A percentile compares a stretch with the other conserved stretches of the same genome.
Conservation (phyloP, 768 basidiomycete species). For the Leccinellum luteum region DNA sequence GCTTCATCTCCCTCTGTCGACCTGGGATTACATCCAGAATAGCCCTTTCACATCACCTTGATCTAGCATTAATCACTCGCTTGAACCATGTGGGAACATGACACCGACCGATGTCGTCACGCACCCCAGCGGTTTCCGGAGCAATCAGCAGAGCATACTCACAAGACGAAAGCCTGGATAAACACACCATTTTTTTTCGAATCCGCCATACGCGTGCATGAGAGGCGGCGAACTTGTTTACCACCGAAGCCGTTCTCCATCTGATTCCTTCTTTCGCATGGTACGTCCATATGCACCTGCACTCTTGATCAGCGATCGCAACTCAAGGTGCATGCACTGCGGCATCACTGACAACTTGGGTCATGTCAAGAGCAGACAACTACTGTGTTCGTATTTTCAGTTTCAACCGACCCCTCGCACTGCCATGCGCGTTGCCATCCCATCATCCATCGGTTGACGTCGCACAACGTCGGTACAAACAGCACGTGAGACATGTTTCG, state of each 20-base stretch:
- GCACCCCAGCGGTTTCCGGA: background rate
- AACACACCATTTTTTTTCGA: background rate
- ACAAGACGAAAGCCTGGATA: background rate
- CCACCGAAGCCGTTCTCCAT: background rate
- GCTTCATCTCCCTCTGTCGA: background rate
- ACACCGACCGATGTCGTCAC: background rate
- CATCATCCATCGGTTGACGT: background rate
- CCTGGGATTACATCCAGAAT: background rate
- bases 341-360: background rate
- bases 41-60: background rate
- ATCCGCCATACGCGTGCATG: background rate
- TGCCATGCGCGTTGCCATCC: background rate
- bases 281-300: background rate
- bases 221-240: background rate
- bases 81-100: background rate
- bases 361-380: background rate
- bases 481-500: background rate
- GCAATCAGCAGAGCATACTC: background rate
- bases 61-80: background rate
- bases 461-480: background rate
- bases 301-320: background rate
- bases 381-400: background rate
- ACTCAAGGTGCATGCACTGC: background rate
- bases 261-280: background rate
- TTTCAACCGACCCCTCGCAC: background rate